phyloP scores from a whole-genome alignment of 148 eudicot species.

The Cornus suecica region DNA sequence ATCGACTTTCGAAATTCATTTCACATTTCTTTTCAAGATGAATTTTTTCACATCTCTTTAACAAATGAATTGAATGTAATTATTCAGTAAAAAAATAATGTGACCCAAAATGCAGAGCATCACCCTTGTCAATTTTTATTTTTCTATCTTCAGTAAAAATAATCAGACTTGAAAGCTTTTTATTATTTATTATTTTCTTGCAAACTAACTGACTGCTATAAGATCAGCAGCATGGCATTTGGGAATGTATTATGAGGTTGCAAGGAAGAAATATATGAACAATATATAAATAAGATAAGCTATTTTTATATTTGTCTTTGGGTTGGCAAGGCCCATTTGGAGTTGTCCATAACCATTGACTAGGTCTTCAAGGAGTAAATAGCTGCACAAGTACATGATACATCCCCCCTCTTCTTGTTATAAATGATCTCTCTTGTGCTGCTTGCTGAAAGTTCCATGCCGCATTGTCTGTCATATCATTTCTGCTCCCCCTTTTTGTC shows the following conservation, averaged over 20 bases:
- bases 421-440: conserved; percentile 2
- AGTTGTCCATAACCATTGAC: conserved; percentile 26
- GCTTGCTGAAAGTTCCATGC: conserved; percentile 14
- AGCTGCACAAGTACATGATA: conserved; percentile 12
- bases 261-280: not conserved
- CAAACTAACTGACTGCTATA: not conserved
- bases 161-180: not conserved
- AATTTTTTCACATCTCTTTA: too few species aligned
- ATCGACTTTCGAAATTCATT: too few species aligned
- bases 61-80: too few species aligned
- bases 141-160: not conserved
- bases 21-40: too few species aligned
- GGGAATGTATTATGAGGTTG: not conserved
- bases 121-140: not conserved
- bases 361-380: conserved; percentile 22
- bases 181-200: not conserved
- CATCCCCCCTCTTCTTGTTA: conserved; percentile 18
- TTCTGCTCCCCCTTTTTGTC: conserved; percentile 16
- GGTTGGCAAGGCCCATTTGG: conserved; percentile 33
- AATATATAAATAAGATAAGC: not conserved
- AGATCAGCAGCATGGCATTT: not conserved
- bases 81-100: not conserved
- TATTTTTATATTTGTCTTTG: conserved; percentile 8
- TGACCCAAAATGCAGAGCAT: not conserved
- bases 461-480: conserved; percentile 24